phyloP scores from a whole-genome alignment of 176 grass and related monocot genomes.

The Leersia perrieri region DNA sequence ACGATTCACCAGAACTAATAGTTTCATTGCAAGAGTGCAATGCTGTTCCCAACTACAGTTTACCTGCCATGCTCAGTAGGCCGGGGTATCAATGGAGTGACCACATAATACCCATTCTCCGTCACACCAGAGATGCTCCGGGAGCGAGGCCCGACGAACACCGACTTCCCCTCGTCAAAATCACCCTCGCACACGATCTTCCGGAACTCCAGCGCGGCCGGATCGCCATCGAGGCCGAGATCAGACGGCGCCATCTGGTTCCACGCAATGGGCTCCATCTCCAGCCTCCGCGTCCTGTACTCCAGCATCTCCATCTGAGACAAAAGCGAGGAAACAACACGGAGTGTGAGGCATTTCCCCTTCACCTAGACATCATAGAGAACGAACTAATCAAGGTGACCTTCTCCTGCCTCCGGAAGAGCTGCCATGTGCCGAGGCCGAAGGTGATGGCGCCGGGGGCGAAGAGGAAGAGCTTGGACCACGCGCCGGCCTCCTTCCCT shows the following conservation, averaged over 20 bases:
- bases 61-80: constrained; percentile 52
- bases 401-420: constrained; percentile 94
- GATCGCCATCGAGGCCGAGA: constrained; percentile 24
- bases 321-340: constrained; percentile 4
- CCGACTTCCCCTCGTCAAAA: constrained; percentile 65
- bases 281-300: constrained; percentile 80
- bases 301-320: constrained; percentile 93
- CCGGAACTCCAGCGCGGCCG: constrained; percentile 64
- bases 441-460: constrained; percentile 90
- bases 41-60: constrained; percentile 28
- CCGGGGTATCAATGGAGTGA: constrained; percentile 71
- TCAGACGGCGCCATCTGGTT: constrained; percentile 44
- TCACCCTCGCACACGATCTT: constrained; percentile 73
- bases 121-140: constrained; percentile 90
- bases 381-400: constrained; percentile 30
- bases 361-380: not conserved
- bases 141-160: constrained; percentile 84
- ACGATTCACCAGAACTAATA: not conserved
- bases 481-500: constrained; percentile 64
- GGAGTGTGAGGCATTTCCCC: constrained; percentile 4
- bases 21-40: not conserved
- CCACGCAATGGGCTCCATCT: constrained; percentile 74
- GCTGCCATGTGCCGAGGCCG: constrained; percentile 94
- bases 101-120: constrained; percentile 94
- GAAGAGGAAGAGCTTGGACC: constrained; percentile 85